Conservation (phyloP, 352 stramenopile genomes). For the Globisporangium rhizosaccharum region DNA sequence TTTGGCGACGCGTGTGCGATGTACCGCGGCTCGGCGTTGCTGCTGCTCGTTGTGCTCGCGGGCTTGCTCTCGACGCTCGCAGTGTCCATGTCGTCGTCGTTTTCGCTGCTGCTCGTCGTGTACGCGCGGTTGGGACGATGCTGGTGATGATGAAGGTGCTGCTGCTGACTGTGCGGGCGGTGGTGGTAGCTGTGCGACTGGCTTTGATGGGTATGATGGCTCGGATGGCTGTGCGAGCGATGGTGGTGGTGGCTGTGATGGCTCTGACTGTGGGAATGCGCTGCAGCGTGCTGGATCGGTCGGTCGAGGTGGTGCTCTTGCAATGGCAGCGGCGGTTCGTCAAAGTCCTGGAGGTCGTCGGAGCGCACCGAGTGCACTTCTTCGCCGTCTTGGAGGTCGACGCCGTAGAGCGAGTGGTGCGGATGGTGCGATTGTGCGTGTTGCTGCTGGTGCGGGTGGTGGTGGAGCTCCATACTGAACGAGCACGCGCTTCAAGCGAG, state of each 20-base stretch:
- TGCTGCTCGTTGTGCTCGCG: constrained; percentile 1
- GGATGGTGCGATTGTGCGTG: not conserved
- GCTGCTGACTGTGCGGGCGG: constrained; percentile 1
- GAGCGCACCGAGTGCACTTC: constrained; percentile 17
- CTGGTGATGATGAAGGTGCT: not conserved
- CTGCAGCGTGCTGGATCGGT: constrained; percentile 3
- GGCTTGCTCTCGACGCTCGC: constrained; percentile 11
- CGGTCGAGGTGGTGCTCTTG: constrained; percentile 15
- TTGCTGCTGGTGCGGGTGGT: constrained; percentile 6
- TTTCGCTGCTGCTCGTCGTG: constrained; percentile 10
- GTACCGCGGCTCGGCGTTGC: constrained; percentile 1
- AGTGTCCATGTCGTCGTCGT: constrained; percentile 12
- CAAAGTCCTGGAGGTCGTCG: constrained; percentile 5
- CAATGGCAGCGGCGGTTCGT: constrained; percentile 9
- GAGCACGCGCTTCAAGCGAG: too few species aligned
- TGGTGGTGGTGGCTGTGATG: not conserved
- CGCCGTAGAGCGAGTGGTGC: constrained; percentile 6
- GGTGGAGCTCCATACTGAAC: not conserved
- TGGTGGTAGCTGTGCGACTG: constrained; percentile 3
- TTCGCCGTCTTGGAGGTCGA: constrained; percentile 12
- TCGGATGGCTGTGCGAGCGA: constrained; percentile 1
- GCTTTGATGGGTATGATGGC: constrained; percentile 3
- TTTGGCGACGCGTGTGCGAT: constrained; percentile 7
- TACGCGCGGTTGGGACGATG: constrained; percentile 1
- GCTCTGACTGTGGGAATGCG: not conserved